Evolutionary conservation across 2,329 filamentous ascomycete genomes (phyloP).

Genomic region (Colletotrichum abscissum): DNA sequence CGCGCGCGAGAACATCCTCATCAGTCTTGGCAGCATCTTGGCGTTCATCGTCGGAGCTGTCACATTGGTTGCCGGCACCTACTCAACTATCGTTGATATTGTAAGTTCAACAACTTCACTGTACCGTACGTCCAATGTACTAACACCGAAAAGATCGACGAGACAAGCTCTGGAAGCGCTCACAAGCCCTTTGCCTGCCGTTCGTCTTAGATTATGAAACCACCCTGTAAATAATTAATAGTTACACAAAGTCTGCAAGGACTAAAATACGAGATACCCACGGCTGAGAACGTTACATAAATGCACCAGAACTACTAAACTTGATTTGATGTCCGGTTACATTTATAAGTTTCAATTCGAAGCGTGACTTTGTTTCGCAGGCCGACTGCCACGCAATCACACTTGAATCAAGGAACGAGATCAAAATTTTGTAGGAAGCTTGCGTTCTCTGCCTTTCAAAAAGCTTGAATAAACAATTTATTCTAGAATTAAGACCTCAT

Average conservation of each 20-base stretch:
- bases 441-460: too few relatives aligned
- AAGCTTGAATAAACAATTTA: too few relatives aligned
- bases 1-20: conserved; percentile 40
- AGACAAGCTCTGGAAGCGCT: conserved; percentile 30
- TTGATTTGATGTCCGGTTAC: neutral
- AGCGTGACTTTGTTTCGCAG: too few relatives aligned
- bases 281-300: neutral
- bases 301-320: neutral
- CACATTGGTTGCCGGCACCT: conserved; percentile 43
- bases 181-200: conserved; percentile 34
- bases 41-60: conserved; percentile 43
- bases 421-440: too few relatives aligned
- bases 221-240: conserved; percentile 1
- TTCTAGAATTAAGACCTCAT: too few relatives aligned
- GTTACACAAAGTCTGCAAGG: neutral
- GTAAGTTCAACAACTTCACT: conserved; percentile 37
- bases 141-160: conserved; percentile 34
- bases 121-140: neutral
- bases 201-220: neutral
- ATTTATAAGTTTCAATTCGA: neutral
- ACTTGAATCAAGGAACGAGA: too few relatives aligned
- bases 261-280: conserved; percentile 22
- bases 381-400: too few relatives aligned
- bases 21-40: conserved; percentile 40
- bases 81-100: conserved; percentile 44